Evolutionary conservation across 2,329 filamentous ascomycete genomes (phyloP), one percentile per base, ranked within the genome.

Genomic region (Exserohilum rostratum): DNA sequence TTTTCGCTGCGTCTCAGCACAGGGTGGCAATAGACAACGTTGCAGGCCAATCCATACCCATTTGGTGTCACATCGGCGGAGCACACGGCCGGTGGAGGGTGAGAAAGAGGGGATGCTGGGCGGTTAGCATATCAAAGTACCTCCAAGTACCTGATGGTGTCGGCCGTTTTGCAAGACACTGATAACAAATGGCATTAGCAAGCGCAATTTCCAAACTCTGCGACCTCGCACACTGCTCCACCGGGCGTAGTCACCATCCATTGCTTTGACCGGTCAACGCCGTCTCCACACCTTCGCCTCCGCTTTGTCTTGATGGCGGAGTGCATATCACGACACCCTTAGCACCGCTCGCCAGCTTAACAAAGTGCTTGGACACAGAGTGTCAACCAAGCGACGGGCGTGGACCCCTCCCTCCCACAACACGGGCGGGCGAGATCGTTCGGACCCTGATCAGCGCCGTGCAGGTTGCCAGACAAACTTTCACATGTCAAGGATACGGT

Each of bases 81-180:
- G 51, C 39, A 33, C 33, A 9, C 31, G 25, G 46, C 25, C 37
- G 60, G 58, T 58, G 57, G 61, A 55, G 40, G 46, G 29, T 22
- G 33, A 40, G 48, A 46, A n/a, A 42, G 50, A 49, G 56, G 46
- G 55, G 51, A 20, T 33, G 34, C 42, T 9, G 17, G 30, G 18
- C 48, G 42, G 44, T 40, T 58, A 39, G 61, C 64, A 65, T 50
- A 50, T 57, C 35, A n/a, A 63, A 53, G 67, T 69, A 66, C 53
- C 64, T 61, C 50, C 25, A 50, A 38, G 48, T 50, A 50, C 39
- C 40, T 51, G 40, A 30, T 29, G 15, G 30, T 42, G n/a, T 31
- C 35, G 33, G 25, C 34, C 20, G 31, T 35, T 40, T 10, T 25
- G 45, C 39, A 13, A 17, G 17, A 11, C 40, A 50, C 39, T 43